These are phyloP conservation scores for Xylaria sp. DNA, from an alignment of 2,329 filamentous ascomycete genomes.

Conservation along the genomic window DNA sequence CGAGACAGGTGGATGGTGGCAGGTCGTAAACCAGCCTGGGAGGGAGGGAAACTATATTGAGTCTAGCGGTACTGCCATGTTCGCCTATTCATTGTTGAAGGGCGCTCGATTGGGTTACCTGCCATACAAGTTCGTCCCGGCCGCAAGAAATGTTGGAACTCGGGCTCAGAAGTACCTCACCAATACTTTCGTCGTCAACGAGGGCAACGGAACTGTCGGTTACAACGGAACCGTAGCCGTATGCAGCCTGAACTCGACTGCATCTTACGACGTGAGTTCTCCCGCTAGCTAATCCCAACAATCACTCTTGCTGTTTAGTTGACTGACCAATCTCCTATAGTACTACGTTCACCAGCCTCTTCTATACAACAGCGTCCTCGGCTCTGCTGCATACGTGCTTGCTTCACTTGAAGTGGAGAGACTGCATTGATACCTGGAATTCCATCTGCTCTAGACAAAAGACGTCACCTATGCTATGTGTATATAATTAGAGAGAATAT, in stretches of 20 bases:
- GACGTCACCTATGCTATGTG: neutral
- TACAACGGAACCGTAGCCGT: conserved; percentile 55
- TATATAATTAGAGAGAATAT: conserved; percentile 12
- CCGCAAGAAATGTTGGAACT: conserved; percentile 32
- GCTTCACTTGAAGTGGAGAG: conserved; percentile 54
- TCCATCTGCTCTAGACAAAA: neutral
- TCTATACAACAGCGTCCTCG: conserved; percentile 53
- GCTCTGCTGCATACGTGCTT: conserved; percentile 53
- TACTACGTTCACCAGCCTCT: conserved; percentile 54
- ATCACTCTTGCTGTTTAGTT: neutral
- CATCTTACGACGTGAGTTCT: conserved; percentile 50
- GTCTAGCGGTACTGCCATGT: conserved; percentile 52
- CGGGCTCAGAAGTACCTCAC: conserved; percentile 45
- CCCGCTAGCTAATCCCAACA: neutral
- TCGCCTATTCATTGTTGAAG: conserved; percentile 53
- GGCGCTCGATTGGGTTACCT: conserved; percentile 52
- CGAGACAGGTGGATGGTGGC: conserved; percentile 53
- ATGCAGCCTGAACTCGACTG: conserved; percentile 57
- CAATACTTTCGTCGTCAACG: conserved; percentile 43
- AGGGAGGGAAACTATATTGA: conserved; percentile 52
- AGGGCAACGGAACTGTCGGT: conserved; percentile 45
- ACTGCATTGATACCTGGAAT: conserved; percentile 11
- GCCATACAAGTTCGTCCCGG: conserved; percentile 4
- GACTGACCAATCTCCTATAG: conserved; percentile 41
- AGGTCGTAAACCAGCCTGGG: conserved; percentile 49